Conservation (phyloP, 2,329 filamentous ascomycete species). For the Didymella arachidicola region DNA sequence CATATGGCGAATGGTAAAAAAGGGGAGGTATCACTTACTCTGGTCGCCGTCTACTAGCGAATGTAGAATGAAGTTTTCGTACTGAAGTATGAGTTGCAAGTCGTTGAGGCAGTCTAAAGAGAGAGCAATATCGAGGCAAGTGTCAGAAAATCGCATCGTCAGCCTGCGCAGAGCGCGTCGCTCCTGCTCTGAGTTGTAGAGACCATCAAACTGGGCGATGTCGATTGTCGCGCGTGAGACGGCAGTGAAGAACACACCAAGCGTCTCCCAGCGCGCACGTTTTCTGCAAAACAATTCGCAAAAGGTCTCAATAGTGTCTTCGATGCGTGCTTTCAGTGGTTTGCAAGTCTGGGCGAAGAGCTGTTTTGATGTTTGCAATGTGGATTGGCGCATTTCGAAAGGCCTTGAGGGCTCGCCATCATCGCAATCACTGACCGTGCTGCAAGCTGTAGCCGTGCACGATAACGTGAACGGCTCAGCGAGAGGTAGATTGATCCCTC, state of each 20-base stretch:
- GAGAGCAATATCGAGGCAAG: constrained; percentile 48
- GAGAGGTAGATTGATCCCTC: constrained; percentile 5
- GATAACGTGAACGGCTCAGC: constrained; percentile 3
- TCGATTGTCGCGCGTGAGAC: constrained; percentile 8
- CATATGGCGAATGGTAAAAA: background rate
- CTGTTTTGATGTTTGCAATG: background rate
- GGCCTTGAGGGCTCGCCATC: background rate
- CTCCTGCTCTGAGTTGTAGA: constrained; percentile 30
- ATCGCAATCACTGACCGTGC: background rate
- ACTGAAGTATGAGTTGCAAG: constrained; percentile 11
- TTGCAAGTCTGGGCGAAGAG: constrained; percentile 1
- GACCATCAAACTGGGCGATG: constrained; percentile 52
- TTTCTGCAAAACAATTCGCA: background rate
- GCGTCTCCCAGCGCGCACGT: background rate
- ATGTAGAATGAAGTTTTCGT: constrained; percentile 24
- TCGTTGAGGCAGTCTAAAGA: constrained; percentile 25
- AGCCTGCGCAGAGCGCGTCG: constrained; percentile 1
- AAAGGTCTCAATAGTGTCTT: background rate
- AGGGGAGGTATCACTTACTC: background rate
- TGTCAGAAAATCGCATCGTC: constrained; percentile 32
- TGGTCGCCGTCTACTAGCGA: constrained; percentile 6
- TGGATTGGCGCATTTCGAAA: background rate
- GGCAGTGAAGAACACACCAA: constrained; percentile 3
- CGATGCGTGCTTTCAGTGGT: background rate
- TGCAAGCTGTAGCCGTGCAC: background rate